A percentile compares a stretch with the other conserved stretches of the same genome.
Conservation (phyloP, 2,329 filamentous ascomycete species). For the Arthrobotrys iridis region DNA sequence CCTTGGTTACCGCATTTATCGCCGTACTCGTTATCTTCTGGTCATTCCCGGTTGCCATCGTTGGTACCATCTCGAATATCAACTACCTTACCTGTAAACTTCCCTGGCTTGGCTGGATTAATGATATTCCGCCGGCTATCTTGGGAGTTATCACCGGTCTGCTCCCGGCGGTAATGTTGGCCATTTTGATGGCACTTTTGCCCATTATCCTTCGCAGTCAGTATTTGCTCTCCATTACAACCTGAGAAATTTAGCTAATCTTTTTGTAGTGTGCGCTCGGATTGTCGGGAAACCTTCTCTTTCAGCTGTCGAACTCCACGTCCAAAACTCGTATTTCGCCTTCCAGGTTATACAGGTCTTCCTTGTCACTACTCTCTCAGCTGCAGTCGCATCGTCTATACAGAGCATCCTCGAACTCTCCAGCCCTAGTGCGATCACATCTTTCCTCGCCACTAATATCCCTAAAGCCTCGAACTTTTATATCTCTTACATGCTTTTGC, state of each 20-base stretch:
- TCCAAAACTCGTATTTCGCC: constrained; percentile 89
- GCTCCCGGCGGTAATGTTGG: constrained; percentile 79
- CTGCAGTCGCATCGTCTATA: constrained; percentile 76
- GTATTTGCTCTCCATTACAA: constrained; percentile 57
- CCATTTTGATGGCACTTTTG: constrained; percentile 85
- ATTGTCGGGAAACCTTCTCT: constrained; percentile 81
- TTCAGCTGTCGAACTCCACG: constrained; percentile 84
- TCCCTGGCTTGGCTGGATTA: constrained; percentile 77
- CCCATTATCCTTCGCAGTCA: constrained; percentile 81
- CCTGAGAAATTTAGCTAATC: constrained; percentile 42
- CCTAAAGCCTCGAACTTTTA: constrained; percentile 93
- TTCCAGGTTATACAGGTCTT: constrained; percentile 95
- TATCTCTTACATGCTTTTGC: constrained; percentile 91
- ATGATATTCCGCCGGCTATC: constrained; percentile 74
- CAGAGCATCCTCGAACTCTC: constrained; percentile 69
- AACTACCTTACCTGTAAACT: constrained; percentile 72
- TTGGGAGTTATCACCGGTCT: constrained; percentile 86
- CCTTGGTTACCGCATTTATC: constrained; percentile 76
- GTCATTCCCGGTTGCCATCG: constrained; percentile 78
- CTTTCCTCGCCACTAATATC: constrained; percentile 75
- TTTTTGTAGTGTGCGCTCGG: constrained; percentile 74
- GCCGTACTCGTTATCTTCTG: constrained; percentile 86
- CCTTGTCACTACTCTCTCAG: constrained; percentile 82
- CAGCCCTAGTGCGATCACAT: constrained; percentile 71
- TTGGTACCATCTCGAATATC: constrained; percentile 88